phyloP scores from a whole-genome alignment of 176 grass and related monocot species.

The Typha latifolia region DNA sequence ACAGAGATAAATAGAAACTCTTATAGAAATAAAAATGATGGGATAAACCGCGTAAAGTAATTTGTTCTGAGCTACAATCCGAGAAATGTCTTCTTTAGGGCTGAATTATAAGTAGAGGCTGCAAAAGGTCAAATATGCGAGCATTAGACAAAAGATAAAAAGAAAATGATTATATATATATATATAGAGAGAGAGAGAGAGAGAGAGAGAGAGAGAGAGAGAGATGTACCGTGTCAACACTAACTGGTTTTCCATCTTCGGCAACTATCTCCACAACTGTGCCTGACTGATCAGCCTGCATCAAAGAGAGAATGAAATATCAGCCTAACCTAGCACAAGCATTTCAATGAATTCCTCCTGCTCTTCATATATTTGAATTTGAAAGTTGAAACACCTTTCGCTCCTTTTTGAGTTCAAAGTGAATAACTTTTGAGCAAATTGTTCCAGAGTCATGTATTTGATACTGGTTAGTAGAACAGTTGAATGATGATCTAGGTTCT shows the following conservation, averaged over 20 bases:
- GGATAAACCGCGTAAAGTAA: no score
- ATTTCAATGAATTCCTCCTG: background rate
- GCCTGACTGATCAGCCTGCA: constrained; percentile 37
- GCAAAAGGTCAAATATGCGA: constrained; percentile 7
- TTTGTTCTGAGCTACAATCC: no score
- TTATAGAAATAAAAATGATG: no score
- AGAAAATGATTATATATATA: background rate
- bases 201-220: background rate
- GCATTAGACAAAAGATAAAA: background rate
- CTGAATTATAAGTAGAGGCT: constrained; percentile 36
- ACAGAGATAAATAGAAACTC: no score
- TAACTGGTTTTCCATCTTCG: constrained; percentile 38
- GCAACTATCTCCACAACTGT: constrained; percentile 33
- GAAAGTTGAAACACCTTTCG: background rate
- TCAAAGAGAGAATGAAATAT: background rate
- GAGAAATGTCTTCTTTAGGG: constrained; percentile 3
- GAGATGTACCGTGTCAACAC: constrained; percentile 28
- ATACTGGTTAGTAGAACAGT: background rate
- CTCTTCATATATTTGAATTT: background rate
- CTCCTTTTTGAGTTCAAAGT: no score
- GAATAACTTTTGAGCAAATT: no score
- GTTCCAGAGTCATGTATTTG: no score
- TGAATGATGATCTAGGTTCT: background rate
- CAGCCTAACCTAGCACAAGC: background rate
- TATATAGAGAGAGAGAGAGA: background rate